Base-by-base conservation (phyloP, 352 stramenopile genomes). In the Phytophthora macrochlamydospora region DNA sequence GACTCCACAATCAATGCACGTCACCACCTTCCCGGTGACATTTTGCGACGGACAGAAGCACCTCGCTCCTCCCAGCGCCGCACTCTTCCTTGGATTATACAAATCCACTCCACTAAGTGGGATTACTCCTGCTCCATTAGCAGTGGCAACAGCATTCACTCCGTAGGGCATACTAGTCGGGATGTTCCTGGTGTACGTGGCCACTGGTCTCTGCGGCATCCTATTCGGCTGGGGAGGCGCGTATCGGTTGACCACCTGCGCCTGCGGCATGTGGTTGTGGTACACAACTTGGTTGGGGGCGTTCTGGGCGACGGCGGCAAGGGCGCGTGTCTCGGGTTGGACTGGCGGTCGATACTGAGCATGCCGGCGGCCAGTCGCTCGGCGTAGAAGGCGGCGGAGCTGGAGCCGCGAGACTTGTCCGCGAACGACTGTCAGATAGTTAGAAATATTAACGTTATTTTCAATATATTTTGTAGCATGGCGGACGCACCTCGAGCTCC, bases 381-480 rank as follows among this genome's bases (percentile, higher is more conserved):
- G n/a, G 68, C 79, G 67, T 90, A 92, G 52, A 80, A 90, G 52
- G 71, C 59, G 48, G 71, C 61, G 7, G 81, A 86, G 46, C 80
- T 76, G 42, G 78, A 67, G 55, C 85, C 81, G 38, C 60, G 67
- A 7, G 80, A 78, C 51, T 89, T 89, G 9, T 69, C 61, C 5
- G 85, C 78, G 44, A 83, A 85, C 40, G 67, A 45, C 83, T 91
- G 65, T 11, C 52, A 37, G 33, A 9, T 11, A 45, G 59, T 7
- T 14, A 31, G 8, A 53, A 14, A 52, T 9, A 46, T 5, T 51
- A 48, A 46, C 24, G 50, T 65, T 9, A 70, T 46, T 37, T 37
- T 7, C 30, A 32, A 40, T 8, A 6, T 37, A 31, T 14, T 24
- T 24, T 0, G 18, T 24, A 33, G 7, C 29, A 24, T 18, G 30